Base-by-base conservation (phyloP, 1,284 basidiomycete genomes). In the Phlebopus sp. region DNA sequence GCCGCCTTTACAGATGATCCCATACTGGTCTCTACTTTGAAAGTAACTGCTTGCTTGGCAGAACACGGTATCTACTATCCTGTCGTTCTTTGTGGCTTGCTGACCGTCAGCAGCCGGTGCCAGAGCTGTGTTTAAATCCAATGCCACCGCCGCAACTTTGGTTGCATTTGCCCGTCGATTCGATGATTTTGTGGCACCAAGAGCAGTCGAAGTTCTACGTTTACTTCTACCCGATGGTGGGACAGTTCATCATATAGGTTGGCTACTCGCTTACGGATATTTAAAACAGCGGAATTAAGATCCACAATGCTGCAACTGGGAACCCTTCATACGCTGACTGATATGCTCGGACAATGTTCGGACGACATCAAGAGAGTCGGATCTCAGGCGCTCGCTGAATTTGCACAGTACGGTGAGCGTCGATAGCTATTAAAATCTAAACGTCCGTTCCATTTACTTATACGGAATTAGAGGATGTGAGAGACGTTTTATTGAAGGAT, bases 131-230 rank as follows among this genome's bases (percentile, higher is more conserved):
- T 53, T 59, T 49, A 54, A 36, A 40, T 4, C 32, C 0, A 48
- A 49, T 2, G 37, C 45, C 0, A 53, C 41, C 1, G 23, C 59
- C 7, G 32, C 47, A 13, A 55, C 54, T 1, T 49, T 63, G 42
- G 43, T 64, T 35, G 65, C 44, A 23, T 25, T 64, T 9, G 43
- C 58, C 32, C 45, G 47, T 15, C 46, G 46, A 19, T 52, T 29
- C 25, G 65, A 67, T 19, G 58, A 67, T 40, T 61, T 63, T 30
- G 65, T 64, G 9, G 47, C 62, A 15, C 63, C 65, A 0, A 59
- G 59, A 6, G 65, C 65, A 9, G 54, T 49, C 5, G 58, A 51
- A 14, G 56, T 60, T 1, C 48, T 66, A 18, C 59, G 63, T 11
- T 51, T 53, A 14, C 47, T 66, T 21, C 58, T 62, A 14, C 44